These are phyloP conservation scores for Atkinsonella hypoxylon DNA, from an alignment of 2,329 filamentous ascomycete genomes.

Conservation along the genomic window DNA sequence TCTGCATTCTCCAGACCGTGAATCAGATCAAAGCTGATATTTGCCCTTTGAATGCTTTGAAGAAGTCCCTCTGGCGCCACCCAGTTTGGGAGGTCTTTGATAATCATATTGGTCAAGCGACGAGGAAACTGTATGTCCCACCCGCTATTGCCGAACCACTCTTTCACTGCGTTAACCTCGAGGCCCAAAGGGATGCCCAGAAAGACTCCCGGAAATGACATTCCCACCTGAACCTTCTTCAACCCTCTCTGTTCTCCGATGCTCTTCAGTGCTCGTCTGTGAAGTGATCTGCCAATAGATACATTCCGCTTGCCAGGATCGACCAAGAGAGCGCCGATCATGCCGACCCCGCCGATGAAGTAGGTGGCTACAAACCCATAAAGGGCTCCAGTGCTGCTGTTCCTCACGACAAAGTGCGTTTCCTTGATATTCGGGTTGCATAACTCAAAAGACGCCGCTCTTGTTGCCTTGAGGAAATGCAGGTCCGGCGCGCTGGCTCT, in stretches of 20 bases:
- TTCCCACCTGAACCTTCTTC: constrained; percentile 71
- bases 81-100: constrained; percentile 64
- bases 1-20: constrained; percentile 68
- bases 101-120: constrained; percentile 53
- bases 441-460: constrained; percentile 65
- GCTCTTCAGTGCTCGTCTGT: constrained; percentile 70
- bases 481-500: constrained; percentile 55
- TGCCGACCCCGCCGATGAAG: constrained; percentile 58
- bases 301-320: constrained; percentile 77
- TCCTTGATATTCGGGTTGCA: constrained; percentile 61
- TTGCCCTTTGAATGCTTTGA: constrained; percentile 58
- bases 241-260: constrained; percentile 58
- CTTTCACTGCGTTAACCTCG: constrained; percentile 33
- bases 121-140: constrained; percentile 63
- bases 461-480: constrained; percentile 57
- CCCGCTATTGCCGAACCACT: constrained; percentile 84
- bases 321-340: constrained; percentile 79
- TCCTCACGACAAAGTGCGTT: constrained; percentile 82
- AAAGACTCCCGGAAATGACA: constrained; percentile 72
- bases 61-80: constrained; percentile 63
- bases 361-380: constrained; percentile 93
- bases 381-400: constrained; percentile 80
- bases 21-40: constrained; percentile 72
- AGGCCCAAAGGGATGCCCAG: constrained; percentile 61
- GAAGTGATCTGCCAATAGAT: constrained; percentile 81